These are phyloP conservation scores for Claviceps africana DNA, from an alignment of 2,329 filamentous ascomycete genomes.

Conservation along the genomic window DNA sequence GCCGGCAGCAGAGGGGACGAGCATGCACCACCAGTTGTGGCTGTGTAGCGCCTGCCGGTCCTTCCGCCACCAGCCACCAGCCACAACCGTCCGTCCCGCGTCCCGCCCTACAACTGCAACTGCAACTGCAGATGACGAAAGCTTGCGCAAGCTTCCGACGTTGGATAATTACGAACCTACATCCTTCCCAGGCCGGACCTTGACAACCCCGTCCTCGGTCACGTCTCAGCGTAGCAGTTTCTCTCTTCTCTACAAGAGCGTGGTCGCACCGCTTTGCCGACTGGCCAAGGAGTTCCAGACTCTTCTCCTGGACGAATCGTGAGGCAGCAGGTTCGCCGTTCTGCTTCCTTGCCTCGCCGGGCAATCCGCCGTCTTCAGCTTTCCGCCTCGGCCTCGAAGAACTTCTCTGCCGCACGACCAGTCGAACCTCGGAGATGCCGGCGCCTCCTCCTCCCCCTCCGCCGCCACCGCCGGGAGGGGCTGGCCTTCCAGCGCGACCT, in stretches of 20 bases:
- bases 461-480: slow-evolving; percentile 43
- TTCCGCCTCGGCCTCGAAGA: background rate
- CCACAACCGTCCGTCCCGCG: background rate
- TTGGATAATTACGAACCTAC: background rate
- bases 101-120: background rate
- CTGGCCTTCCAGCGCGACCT: slow-evolving; percentile 32
- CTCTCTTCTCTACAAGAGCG: background rate
- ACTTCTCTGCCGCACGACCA: background rate
- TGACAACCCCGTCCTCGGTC: background rate
- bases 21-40: background rate
- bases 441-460: slow-evolving; percentile 45
- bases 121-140: slow-evolving; percentile 9
- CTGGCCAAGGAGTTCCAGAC: background rate
- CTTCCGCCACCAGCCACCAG: background rate
- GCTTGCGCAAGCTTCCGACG: slow-evolving; percentile 6
- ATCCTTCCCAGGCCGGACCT: background rate
- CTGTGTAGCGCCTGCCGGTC: background rate
- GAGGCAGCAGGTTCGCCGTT: background rate
- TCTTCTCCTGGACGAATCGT: background rate
- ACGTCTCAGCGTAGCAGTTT: background rate
- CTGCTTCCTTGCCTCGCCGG: background rate
- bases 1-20: background rate
- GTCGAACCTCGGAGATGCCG: slow-evolving; percentile 14
- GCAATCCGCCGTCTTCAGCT: background rate
- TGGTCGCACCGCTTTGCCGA: background rate